These are phyloP conservation scores for Cocos nucifera DNA, from an alignment of 176 grass and related monocot species.

Conservation along the genomic window DNA sequence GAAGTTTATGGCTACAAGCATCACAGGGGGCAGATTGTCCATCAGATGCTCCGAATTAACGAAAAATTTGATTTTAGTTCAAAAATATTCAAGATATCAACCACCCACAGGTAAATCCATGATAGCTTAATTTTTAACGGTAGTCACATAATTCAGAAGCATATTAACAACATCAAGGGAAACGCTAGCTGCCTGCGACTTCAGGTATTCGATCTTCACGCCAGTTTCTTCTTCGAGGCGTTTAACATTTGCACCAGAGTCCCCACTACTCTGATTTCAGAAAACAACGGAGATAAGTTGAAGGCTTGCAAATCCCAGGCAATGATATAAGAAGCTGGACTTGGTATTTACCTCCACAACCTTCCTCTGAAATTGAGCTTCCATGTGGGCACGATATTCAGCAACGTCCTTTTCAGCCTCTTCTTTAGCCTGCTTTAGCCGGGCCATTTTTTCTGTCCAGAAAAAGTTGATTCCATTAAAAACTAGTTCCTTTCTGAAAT, in stretches of 20 bases:
- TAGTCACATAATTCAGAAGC: conserved; percentile 78
- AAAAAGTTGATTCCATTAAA: neutral
- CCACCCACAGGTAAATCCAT: too few relatives aligned
- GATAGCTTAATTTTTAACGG: neutral
- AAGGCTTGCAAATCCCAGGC: conserved; percentile 3
- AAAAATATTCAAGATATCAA: too few relatives aligned
- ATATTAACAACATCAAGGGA: conserved; percentile 67
- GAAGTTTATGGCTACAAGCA: too few relatives aligned
- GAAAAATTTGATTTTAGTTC: too few relatives aligned
- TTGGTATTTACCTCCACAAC: conserved; percentile 45
- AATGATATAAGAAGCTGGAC: too few relatives aligned
- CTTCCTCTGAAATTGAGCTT: conserved; percentile 75
- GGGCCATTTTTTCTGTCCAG: conserved; percentile 52
- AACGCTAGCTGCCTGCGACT: conserved; percentile 39
- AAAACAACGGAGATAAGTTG: conserved; percentile 3
- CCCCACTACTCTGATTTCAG: conserved; percentile 50
- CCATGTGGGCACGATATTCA: conserved; percentile 61
- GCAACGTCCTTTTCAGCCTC: conserved; percentile 77
- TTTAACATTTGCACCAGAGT: conserved; percentile 73
- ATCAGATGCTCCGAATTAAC: too few relatives aligned
- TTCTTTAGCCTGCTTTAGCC: conserved; percentile 84
- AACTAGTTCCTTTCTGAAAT: too few relatives aligned
- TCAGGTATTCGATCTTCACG: conserved; percentile 44
- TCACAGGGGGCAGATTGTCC: too few relatives aligned
- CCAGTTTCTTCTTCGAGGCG: conserved; percentile 72